A percentile compares a stretch with the other conserved stretches of the same genome.
Evolutionary conservation across 257 asterid genomes (phyloP).

Genomic region (Solanum virginianum): DNA sequence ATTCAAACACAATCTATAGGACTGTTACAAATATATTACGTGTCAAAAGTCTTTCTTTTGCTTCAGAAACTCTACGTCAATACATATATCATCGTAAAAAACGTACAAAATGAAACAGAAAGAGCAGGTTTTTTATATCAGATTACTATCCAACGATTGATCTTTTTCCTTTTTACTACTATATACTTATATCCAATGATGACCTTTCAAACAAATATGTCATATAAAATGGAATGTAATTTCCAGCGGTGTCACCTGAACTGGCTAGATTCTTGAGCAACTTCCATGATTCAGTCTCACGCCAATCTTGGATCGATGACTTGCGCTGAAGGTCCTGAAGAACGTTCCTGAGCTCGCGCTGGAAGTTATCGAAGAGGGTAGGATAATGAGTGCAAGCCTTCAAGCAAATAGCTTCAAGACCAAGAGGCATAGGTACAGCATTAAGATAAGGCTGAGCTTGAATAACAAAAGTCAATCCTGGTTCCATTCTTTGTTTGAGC

Average conservation of each 20-base stretch:
- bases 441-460: slow-evolving; percentile 89
- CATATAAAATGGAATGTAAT: background rate
- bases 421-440: slow-evolving; percentile 84
- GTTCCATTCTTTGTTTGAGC: slow-evolving; percentile 61
- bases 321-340: slow-evolving; percentile 55
- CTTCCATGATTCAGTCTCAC: slow-evolving; percentile 80
- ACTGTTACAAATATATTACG: background rate
- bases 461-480: slow-evolving; percentile 75
- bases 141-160: background rate
- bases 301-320: slow-evolving; percentile 51
- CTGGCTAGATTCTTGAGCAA: slow-evolving; percentile 70
- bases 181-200: background rate
- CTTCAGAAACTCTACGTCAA: background rate
- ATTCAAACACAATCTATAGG: background rate
- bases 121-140: background rate
- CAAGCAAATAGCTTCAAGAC: slow-evolving; percentile 72
- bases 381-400: slow-evolving; percentile 92
- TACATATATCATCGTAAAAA: background rate
- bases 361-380: slow-evolving; percentile 89
- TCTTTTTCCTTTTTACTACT: background rate
- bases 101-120: background rate
- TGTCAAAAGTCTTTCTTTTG: background rate
- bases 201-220: background rate
- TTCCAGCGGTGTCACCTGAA: slow-evolving; percentile 39
- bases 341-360: slow-evolving; percentile 82